Conservation (phyloP, 495 filamentous ascomycete species). For the Neurospora sp. region DNA sequence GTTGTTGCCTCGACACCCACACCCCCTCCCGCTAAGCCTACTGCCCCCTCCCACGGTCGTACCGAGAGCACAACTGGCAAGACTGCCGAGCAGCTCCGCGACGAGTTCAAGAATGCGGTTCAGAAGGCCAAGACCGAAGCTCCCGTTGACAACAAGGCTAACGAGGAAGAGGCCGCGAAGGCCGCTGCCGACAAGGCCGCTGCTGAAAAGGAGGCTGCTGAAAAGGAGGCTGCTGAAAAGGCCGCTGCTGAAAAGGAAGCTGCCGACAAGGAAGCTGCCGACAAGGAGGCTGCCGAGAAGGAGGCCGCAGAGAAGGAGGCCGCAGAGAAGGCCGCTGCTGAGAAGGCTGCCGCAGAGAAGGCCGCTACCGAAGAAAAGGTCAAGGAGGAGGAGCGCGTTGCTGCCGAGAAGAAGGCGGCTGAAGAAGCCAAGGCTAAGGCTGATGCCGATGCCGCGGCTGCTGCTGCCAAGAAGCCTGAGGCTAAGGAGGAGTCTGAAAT, state of each 20-base stretch:
- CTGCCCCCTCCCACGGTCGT: slow-evolving; percentile 35
- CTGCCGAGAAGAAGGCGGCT: no score
- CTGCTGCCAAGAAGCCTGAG: slow-evolving; percentile 43
- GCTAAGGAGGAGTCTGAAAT: slow-evolving; percentile 29
- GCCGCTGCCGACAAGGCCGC: slow-evolving; percentile 32
- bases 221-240: slow-evolving; percentile 28
- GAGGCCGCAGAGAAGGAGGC: slow-evolving; percentile 32
- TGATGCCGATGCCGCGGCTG: slow-evolving; percentile 52
- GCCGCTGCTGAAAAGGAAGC: slow-evolving; percentile 31
- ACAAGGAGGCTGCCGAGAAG: slow-evolving; percentile 40
- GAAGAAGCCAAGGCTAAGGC: slow-evolving; percentile 66
- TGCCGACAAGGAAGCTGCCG: slow-evolving; percentile 35
- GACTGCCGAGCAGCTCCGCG: slow-evolving; percentile 39
- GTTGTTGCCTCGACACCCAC: slow-evolving; percentile 42
- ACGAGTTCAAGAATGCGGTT: slow-evolving; percentile 43
- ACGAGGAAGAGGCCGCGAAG: slow-evolving; percentile 26
- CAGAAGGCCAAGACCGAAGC: slow-evolving; percentile 26
- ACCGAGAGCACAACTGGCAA: slow-evolving; percentile 37
- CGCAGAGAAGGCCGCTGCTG: slow-evolving; percentile 29
- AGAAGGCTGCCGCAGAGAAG: slow-evolving; percentile 35
- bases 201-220: slow-evolving; percentile 35
- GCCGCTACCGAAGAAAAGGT: slow-evolving; percentile 28
- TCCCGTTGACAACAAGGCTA: slow-evolving; percentile 25
- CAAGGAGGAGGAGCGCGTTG: no score
- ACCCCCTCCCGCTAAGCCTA: slow-evolving; percentile 34